Conservation (phyloP, 805 yeast species). For the Yarrowia hollandica region DNA sequence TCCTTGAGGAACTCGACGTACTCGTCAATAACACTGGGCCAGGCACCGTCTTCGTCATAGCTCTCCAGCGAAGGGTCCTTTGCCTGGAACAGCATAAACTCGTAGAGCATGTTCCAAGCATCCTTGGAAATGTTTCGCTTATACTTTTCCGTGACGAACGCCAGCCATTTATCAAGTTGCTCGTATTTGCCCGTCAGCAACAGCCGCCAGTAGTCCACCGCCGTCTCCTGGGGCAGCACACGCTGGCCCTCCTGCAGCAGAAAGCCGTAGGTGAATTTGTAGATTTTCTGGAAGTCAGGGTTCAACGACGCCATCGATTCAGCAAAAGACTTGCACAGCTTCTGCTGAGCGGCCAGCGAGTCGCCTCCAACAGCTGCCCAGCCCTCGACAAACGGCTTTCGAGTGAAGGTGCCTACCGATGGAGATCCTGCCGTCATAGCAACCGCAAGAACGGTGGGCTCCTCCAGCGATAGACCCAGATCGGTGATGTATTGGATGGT, state of each 20-base stretch:
- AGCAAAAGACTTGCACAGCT: not conserved
- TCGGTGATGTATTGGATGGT: constrained; percentile 68
- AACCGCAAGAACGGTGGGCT: constrained; percentile 64
- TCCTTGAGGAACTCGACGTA: constrained; percentile 59
- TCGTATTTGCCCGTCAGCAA: constrained; percentile 50
- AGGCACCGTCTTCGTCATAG: constrained; percentile 80
- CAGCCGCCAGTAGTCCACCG: constrained; percentile 75
- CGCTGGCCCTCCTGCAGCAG: constrained; percentile 62
- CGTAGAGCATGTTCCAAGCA: constrained; percentile 80
- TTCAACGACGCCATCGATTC: not conserved
- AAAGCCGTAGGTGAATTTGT: constrained; percentile 69
- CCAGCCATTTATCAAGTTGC: constrained; percentile 52
- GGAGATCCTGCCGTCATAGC: constrained; percentile 71
- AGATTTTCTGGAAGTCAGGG: constrained; percentile 52
- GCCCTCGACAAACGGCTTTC: constrained; percentile 52
- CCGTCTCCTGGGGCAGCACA: constrained; percentile 57
- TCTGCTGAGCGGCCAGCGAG: constrained; percentile 3
- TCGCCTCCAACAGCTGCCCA: constrained; percentile 50
- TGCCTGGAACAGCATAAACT: constrained; percentile 54
- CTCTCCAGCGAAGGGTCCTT: constrained; percentile 53
- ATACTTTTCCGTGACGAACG: constrained; percentile 50
- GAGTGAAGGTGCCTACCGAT: constrained; percentile 59
- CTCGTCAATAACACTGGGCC: constrained; percentile 90
- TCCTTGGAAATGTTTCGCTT: constrained; percentile 63
- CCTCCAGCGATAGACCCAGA: constrained; percentile 71